A percentile compares a stretch with the other conserved stretches of the same genome.
These are phyloP conservation scores for Neonectria neomacrospora DNA, from an alignment of 2,329 filamentous ascomycete species.

Conservation along the genomic window DNA sequence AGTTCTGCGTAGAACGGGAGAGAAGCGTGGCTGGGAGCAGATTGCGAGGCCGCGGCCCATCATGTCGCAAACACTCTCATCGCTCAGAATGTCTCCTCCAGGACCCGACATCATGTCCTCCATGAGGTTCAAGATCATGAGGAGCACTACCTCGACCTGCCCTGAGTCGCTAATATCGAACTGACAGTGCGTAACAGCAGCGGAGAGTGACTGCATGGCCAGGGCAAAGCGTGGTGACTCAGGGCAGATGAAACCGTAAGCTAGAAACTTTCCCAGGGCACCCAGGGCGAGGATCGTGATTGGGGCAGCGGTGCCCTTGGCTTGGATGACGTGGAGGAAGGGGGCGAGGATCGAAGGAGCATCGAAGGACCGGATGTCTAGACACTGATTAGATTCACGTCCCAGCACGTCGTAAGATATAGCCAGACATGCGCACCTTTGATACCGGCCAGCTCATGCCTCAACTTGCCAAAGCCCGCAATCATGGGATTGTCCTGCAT, in stretches of 20 bases:
- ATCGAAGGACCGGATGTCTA: constrained; percentile 89
- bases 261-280: constrained; percentile 94
- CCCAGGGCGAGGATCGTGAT: constrained; percentile 95
- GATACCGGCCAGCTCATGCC: constrained; percentile 86
- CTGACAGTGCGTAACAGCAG: constrained; percentile 95
- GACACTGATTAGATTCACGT: constrained; percentile 28
- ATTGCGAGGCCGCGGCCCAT: constrained; percentile 98
- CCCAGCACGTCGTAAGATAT: not conserved
- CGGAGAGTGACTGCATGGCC: constrained; percentile 94
- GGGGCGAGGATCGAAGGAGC: constrained; percentile 89
- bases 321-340: constrained; percentile 95
- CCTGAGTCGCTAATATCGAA: constrained; percentile 97
- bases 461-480: constrained; percentile 89
- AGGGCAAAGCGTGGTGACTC: constrained; percentile 87
- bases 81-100: constrained; percentile 91
- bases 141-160: constrained; percentile 92
- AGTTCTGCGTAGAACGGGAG: constrained; percentile 87
- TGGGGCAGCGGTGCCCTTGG: constrained; percentile 93
- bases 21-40: constrained; percentile 93
- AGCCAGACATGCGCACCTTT: constrained; percentile 66
- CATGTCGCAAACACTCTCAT: constrained; percentile 99
- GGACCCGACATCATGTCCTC: constrained; percentile 97
- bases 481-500: constrained; percentile 98
- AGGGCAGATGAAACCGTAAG: constrained; percentile 89
- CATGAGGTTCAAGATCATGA: constrained; percentile 97